Evolutionary conservation across 176 grass and related monocot genomes (phyloP).

Genomic region (Cenchrus fungigraminus): DNA sequence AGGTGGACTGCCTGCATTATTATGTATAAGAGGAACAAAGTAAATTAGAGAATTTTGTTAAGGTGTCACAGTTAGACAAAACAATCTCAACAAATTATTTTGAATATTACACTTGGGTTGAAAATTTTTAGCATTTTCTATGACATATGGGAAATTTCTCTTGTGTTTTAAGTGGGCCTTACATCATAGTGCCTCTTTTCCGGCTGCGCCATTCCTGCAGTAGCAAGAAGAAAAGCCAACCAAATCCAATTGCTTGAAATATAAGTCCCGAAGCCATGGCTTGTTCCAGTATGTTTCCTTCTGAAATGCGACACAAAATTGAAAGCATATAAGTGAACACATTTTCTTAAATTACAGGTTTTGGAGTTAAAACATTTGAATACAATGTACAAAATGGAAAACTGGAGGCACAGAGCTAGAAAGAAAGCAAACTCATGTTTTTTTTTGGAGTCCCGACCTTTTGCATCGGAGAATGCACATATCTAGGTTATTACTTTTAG

Average conservation of each 20-base stretch:
- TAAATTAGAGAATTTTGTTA: too few species aligned
- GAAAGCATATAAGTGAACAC: background rate
- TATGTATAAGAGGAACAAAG: background rate
- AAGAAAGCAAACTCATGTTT: background rate
- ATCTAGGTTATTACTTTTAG: too few species aligned
- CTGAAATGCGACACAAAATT: background rate
- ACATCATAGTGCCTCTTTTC: constrained; percentile 11
- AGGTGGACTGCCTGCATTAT: background rate
- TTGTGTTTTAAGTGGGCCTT: background rate
- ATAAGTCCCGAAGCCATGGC: background rate
- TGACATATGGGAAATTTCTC: too few species aligned
- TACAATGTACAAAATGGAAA: background rate
- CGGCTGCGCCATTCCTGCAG: constrained; percentile 26
- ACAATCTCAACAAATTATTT: background rate
- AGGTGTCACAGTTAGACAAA: too few species aligned
- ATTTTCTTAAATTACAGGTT: background rate
- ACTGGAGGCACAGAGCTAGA: background rate
- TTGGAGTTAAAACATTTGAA: background rate
- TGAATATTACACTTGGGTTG: background rate
- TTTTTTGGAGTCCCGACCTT: too few species aligned
- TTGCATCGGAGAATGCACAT: too few species aligned
- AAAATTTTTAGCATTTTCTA: background rate
- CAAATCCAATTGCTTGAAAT: constrained; percentile 33
- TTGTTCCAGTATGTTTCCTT: background rate
- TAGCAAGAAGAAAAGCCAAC: constrained; percentile 12